phyloP scores from a whole-genome alignment of 129 eudicot genomes.

The Centaurea solstitialis region DNA sequence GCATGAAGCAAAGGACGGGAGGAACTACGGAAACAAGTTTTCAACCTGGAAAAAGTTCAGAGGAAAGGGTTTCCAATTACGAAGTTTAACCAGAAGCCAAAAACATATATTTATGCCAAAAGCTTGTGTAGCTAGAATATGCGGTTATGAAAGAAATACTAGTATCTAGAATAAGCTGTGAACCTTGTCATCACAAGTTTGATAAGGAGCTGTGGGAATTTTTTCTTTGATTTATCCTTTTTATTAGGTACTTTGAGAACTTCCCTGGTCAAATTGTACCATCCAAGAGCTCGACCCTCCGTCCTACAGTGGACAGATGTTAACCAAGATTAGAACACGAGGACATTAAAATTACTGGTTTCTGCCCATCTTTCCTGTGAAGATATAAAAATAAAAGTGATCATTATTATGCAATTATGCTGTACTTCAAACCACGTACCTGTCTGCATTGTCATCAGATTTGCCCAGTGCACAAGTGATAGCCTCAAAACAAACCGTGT shows the following conservation, averaged over 20 bases:
- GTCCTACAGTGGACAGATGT: constrained; percentile 34
- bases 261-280: constrained; percentile 76
- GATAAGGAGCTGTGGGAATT: constrained; percentile 70
- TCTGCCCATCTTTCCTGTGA: not conserved
- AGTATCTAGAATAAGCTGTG: not conserved
- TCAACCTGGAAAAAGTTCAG: constrained; percentile 48
- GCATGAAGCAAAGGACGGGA: constrained; percentile 97
- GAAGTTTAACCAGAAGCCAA: not conserved
- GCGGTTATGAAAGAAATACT: not conserved
- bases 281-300: constrained; percentile 80
- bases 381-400: not conserved
- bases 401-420: not conserved
- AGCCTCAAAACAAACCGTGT: constrained; percentile 84
- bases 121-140: not conserved
- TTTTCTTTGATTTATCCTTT: constrained; percentile 66
- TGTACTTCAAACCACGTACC: constrained; percentile 37
- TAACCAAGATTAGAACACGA: not conserved
- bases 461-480: constrained; percentile 71
- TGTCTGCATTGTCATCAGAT: constrained; percentile 67
- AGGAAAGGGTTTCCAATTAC: not conserved
- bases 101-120: not conserved
- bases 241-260: constrained; percentile 63
- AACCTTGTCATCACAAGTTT: constrained; percentile 83
- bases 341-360: not conserved
- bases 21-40: constrained; percentile 90